These are phyloP conservation scores for Magnusiomyces sp. DNA, from an alignment of 1,139 yeast genomes.

Conservation along the genomic window DNA sequence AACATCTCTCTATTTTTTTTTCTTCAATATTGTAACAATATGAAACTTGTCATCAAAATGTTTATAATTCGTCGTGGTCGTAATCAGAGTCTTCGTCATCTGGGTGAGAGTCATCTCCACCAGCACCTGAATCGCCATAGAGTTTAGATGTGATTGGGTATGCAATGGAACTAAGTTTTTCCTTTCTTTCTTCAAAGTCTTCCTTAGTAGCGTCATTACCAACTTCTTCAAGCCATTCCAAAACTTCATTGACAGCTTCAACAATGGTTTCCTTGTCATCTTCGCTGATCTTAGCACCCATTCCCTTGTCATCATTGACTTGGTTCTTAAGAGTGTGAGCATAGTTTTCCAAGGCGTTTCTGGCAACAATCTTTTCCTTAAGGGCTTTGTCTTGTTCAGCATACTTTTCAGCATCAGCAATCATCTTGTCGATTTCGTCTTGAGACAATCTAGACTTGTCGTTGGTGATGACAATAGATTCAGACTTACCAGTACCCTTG, in stretches of 20 bases:
- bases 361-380: constrained; percentile 71
- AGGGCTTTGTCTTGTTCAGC: constrained; percentile 82
- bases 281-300: constrained; percentile 72
- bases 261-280: constrained; percentile 86
- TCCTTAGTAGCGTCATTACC: constrained; percentile 81
- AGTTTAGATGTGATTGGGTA: constrained; percentile 90
- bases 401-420: constrained; percentile 84
- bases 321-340: constrained; percentile 80
- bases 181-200: constrained; percentile 90
- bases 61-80: constrained; percentile 15
- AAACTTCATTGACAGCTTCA: constrained; percentile 81
- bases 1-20: background rate
- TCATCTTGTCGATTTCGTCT: constrained; percentile 91
- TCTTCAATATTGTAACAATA: background rate
- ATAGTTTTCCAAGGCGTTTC: constrained; percentile 82
- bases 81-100: constrained; percentile 33
- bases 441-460: constrained; percentile 93
- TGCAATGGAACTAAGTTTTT: constrained; percentile 73
- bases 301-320: constrained; percentile 56
- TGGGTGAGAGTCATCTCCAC: constrained; percentile 42
- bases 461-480: constrained; percentile 89
- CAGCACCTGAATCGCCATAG: constrained; percentile 53
- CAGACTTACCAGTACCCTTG: constrained; percentile 94
- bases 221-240: constrained; percentile 86
- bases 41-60: background rate